Evolutionary conservation across 768 basidiomycete species (phyloP).

Genomic region (Boletus vermiculosoides): DNA sequence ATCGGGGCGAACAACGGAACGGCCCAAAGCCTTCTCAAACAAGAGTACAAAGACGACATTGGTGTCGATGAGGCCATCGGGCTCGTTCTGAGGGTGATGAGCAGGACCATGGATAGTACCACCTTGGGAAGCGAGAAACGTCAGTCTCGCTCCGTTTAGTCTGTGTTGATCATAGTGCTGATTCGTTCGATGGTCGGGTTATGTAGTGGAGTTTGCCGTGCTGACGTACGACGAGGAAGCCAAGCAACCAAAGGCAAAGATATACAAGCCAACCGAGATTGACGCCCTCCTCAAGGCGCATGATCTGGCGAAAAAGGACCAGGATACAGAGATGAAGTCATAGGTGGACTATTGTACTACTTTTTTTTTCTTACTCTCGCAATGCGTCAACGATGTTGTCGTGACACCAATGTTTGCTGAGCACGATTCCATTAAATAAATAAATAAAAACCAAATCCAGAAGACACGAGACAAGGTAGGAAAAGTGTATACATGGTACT

Average conservation of each 20-base stretch:
- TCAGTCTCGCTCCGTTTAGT: slow-evolving; percentile 44
- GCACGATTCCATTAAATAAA: neutral
- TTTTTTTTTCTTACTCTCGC: neutral
- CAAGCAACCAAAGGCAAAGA: slow-evolving; percentile 84
- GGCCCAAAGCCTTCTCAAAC: slow-evolving; percentile 91
- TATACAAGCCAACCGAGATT: slow-evolving; percentile 86
- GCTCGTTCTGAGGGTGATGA: slow-evolving; percentile 93
- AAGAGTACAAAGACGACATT: slow-evolving; percentile 98
- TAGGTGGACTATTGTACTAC: slow-evolving; percentile 21
- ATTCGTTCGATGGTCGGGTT: slow-evolving; percentile 1
- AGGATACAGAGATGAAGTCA: slow-evolving; percentile 76
- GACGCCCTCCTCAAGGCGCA: slow-evolving; percentile 78
- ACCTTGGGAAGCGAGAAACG: slow-evolving; percentile 95
- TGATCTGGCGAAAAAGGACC: slow-evolving; percentile 84
- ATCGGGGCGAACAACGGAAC: slow-evolving; percentile 99
- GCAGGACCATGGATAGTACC: slow-evolving; percentile 99
- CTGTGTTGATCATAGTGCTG: neutral
- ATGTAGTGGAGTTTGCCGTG: slow-evolving; percentile 91
- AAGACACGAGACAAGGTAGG: neutral
- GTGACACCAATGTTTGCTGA: neutral
- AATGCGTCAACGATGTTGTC: neutral
- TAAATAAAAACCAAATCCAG: neutral
- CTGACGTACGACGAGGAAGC: slow-evolving; percentile 78
- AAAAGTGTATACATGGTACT: neutral
- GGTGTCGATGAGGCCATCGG: slow-evolving; percentile 87